phyloP scores from a whole-genome alignment of 208 protist genomes.

The Leishmania aethiopica region DNA sequence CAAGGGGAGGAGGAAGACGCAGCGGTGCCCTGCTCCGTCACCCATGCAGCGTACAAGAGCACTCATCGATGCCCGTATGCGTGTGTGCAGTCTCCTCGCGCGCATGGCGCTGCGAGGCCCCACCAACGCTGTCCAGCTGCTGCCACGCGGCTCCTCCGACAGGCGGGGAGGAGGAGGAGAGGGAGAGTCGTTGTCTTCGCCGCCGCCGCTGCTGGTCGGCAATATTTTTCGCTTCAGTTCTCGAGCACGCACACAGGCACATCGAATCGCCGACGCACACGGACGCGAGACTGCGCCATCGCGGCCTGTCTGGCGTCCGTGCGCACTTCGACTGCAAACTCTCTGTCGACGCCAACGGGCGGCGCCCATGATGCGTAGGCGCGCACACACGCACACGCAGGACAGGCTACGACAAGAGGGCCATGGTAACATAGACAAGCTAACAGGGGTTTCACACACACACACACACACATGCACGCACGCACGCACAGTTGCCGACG shows the following conservation, averaged over 20 bases:
- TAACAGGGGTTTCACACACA: no score
- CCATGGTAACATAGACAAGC: background rate
- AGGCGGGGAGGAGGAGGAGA: background rate
- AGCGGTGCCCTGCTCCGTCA: background rate
- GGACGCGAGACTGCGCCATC: background rate
- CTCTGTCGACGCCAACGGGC: background rate
- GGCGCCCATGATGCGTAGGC: no score
- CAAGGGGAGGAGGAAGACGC: background rate
- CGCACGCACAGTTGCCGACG: background rate
- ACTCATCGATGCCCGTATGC: background rate
- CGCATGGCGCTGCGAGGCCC: background rate
- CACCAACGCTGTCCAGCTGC: background rate
- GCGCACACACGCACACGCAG: constrained; percentile 1
- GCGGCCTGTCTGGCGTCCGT: no score
- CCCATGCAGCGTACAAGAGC: background rate
- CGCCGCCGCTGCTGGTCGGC: no score
- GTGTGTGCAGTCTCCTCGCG: background rate
- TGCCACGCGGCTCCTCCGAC: background rate
- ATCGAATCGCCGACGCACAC: background rate
- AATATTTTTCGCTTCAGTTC: background rate
- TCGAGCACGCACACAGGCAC: background rate
- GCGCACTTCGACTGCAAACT: background rate
- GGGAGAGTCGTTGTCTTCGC: background rate
- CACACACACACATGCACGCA: no score
- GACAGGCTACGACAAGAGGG: background rate